A percentile compares a stretch with the other conserved stretches of the same genome.
Evolutionary conservation across 805 yeast species (phyloP).

Genomic region (Saitoella complicata): DNA sequence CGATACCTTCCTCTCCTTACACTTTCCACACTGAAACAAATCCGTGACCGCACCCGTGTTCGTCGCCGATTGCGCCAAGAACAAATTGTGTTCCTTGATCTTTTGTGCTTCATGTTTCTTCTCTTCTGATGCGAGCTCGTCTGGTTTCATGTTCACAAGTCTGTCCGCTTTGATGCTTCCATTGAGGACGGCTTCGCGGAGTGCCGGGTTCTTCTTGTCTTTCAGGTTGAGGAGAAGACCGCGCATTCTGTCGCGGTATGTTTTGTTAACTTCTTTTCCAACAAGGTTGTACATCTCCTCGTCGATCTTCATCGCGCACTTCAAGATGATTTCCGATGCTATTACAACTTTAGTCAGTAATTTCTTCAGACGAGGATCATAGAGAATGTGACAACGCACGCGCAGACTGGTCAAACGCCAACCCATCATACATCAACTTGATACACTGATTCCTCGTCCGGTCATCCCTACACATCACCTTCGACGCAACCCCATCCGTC

Average conservation of each 20-base stretch:
- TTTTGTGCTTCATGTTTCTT: constrained; percentile 72
- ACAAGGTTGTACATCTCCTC: constrained; percentile 39
- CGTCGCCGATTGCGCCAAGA: constrained; percentile 95
- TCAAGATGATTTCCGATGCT: constrained; percentile 43
- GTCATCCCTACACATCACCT: constrained; percentile 41
- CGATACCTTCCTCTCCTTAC: constrained; percentile 92
- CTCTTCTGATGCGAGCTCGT: constrained; percentile 88
- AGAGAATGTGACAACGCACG: constrained; percentile 5
- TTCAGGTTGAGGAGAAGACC: constrained; percentile 75
- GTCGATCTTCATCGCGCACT: constrained; percentile 58
- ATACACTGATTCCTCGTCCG: constrained; percentile 72
- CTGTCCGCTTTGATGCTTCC: constrained; percentile 52
- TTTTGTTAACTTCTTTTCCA: constrained; percentile 37
- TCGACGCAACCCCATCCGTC: constrained; percentile 62
- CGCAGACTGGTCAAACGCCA: constrained; percentile 60
- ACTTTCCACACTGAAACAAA: constrained; percentile 91
- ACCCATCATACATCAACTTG: constrained; percentile 70
- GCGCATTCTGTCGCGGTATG: constrained; percentile 69
- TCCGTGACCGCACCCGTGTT: constrained; percentile 93
- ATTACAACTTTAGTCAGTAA: constrained; percentile 14
- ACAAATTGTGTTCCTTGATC: constrained; percentile 73
- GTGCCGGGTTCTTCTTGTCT: constrained; percentile 76
- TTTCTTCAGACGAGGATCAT: constrained; percentile 9
- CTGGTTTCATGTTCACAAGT: constrained; percentile 71
- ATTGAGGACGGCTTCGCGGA: constrained; percentile 49